These are phyloP conservation scores for Tolypocladium album DNA, from an alignment of 2,329 filamentous ascomycete genomes.

Conservation along the genomic window DNA sequence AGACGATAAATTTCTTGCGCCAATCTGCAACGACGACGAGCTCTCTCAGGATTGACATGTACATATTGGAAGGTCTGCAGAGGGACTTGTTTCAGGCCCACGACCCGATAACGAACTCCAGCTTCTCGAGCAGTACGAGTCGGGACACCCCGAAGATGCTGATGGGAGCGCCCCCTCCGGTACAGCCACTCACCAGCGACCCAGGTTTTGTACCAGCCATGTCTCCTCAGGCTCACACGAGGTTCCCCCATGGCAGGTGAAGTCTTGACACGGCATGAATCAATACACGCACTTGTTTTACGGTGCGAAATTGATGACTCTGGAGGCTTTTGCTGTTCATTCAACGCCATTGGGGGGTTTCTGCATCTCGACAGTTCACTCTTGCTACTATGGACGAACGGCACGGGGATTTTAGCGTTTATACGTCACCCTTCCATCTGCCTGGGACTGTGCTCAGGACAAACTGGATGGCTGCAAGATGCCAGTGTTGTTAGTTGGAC, in stretches of 20 bases:
- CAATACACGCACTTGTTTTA: background rate
- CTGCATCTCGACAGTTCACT: background rate
- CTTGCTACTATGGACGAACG: background rate
- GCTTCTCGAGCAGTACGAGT: constrained; percentile 31
- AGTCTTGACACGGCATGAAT: background rate
- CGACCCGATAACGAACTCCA: constrained; percentile 22
- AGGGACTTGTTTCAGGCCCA: constrained; percentile 28
- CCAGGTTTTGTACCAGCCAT: background rate
- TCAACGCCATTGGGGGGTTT: background rate
- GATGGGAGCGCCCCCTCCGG: constrained; percentile 7
- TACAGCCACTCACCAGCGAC: background rate
- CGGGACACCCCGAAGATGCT: constrained; percentile 9
- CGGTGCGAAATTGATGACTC: background rate
- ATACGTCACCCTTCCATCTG: background rate
- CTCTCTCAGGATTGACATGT: constrained; percentile 61
- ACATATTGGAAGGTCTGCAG: constrained; percentile 54
- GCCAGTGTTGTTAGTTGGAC: background rate
- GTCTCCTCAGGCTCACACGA: background rate
- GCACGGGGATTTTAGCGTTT: too few relatives aligned
- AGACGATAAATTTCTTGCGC: constrained; percentile 68
- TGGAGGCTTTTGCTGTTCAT: background rate
- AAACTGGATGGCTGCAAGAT: background rate
- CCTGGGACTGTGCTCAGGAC: background rate
- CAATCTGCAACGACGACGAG: constrained; percentile 63
- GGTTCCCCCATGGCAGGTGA: background rate